phyloP scores from a whole-genome alignment of 768 basidiomycete species.

The Tylopilus balloui region DNA sequence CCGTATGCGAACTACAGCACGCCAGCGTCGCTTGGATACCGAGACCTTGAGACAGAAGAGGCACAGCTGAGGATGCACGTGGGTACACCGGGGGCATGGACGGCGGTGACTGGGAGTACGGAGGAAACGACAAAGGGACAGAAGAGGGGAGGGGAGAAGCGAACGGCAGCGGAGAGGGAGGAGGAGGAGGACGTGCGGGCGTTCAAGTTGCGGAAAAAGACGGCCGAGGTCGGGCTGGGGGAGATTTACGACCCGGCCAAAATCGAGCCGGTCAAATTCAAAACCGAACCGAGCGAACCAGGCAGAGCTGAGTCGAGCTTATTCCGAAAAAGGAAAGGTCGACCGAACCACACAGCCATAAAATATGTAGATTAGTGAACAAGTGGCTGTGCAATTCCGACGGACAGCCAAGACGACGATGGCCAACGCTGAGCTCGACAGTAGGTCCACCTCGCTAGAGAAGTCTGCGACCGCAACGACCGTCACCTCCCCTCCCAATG shows the following conservation, averaged over 20 bases:
- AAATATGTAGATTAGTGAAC: neutral
- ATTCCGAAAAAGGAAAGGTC: constrained; percentile 20
- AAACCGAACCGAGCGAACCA: constrained; percentile 13
- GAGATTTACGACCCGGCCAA: constrained; percentile 77
- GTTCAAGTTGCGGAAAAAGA: constrained; percentile 70
- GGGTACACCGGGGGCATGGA: constrained; percentile 77
- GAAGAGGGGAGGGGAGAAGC: constrained; percentile 19
- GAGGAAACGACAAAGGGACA: neutral
- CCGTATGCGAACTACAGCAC: constrained; percentile 86
- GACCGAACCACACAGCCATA: neutral
- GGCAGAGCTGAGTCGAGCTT: constrained; percentile 5
- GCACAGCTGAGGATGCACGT: constrained; percentile 54
- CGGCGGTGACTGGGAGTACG: constrained; percentile 42
- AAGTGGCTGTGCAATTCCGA: neutral
- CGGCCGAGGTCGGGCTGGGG: constrained; percentile 54
- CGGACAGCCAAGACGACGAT: neutral
- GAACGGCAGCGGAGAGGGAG: constrained; percentile 33
- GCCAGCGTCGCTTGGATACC: constrained; percentile 75
- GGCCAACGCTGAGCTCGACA: neutral
- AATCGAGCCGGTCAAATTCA: neutral
- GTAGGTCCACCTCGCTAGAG: neutral
- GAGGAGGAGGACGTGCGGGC: constrained; percentile 52
- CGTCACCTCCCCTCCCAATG: neutral
- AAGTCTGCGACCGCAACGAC: neutral
- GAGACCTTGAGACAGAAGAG: constrained; percentile 74